Percentiles rank a stretch among this genome's conserved stretches.
Conservation (phyloP, 257 asterid species). For the Coffea canephora region DNA sequence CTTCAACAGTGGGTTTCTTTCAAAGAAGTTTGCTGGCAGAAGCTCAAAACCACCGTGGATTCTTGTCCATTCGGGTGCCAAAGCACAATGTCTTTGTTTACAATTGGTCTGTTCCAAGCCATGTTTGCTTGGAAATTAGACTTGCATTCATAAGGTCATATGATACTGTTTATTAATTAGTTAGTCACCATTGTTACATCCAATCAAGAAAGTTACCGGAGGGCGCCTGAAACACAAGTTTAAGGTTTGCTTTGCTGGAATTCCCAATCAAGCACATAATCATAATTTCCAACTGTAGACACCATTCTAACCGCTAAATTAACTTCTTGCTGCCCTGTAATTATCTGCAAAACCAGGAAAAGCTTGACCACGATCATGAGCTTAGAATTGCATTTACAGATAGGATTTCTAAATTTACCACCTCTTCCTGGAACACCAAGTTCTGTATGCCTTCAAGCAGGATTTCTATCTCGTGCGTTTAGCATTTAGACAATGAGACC, state of each 20-base stretch:
- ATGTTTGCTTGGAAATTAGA: no score
- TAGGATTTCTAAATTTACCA: conserved; percentile 30
- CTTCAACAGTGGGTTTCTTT: conserved; percentile 52
- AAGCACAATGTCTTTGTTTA: conserved; percentile 59
- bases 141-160: no score
- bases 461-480: conserved; percentile 27
- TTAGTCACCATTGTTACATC: no score
- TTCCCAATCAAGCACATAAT: conserved; percentile 75
- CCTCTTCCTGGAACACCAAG: conserved; percentile 55
- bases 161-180: no score
- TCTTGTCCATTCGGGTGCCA: conserved; percentile 65
- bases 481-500: no score
- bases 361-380: neutral
- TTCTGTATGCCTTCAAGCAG: conserved; percentile 80
- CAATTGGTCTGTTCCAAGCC: conserved; percentile 33
- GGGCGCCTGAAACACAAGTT: neutral
- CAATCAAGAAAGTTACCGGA: neutral
- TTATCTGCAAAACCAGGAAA: conserved; percentile 36
- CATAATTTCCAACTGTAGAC: conserved; percentile 72
- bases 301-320: conserved; percentile 70
- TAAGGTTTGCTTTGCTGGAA: conserved; percentile 49
- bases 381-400: neutral
- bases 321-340: conserved; percentile 50
- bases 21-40: conserved; percentile 57
- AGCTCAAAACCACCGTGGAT: conserved; percentile 28